These are phyloP conservation scores for Lotus japonicus DNA, from an alignment of 306 rosid species.

Conservation along the genomic window DNA sequence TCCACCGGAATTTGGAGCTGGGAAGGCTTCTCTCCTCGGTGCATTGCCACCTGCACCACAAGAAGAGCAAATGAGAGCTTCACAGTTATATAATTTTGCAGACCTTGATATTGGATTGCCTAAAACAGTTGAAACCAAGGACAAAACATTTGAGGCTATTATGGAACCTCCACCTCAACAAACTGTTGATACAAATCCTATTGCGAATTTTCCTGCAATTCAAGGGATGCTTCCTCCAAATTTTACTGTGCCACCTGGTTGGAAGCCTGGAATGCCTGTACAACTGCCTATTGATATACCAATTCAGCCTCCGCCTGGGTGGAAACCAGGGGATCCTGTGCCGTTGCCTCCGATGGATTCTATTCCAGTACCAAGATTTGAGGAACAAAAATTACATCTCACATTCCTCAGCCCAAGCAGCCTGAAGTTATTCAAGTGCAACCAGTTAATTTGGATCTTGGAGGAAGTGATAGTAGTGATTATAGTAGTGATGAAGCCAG, in stretches of 20 bases:
- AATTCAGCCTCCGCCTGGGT: constrained; percentile 80
- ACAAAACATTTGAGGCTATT: constrained; percentile 60
- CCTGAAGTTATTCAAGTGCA: constrained; percentile 81
- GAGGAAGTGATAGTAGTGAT: constrained; percentile 81
- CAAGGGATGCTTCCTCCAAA: constrained; percentile 75
- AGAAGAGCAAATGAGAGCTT: constrained; percentile 94
- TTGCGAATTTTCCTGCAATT: constrained; percentile 47
- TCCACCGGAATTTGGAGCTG: constrained; percentile 90
- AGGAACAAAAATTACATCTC: constrained; percentile 50
- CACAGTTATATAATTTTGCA: constrained; percentile 78
- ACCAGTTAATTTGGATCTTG: constrained; percentile 82
- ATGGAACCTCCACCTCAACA: constrained; percentile 51
- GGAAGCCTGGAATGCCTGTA: constrained; percentile 98
- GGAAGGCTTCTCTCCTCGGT: constrained; percentile 72
- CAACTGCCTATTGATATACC: constrained; percentile 65
- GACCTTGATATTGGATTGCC: constrained; percentile 89
- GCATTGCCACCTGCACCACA: constrained; percentile 93
- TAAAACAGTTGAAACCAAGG: constrained; percentile 46
- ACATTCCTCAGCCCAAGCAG: constrained; percentile 49
- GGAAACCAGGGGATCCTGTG: constrained; percentile 97
- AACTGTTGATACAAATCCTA: constrained; percentile 35
- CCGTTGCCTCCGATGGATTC: constrained; percentile 69
- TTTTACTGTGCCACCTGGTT: constrained; percentile 72
- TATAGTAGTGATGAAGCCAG: constrained; percentile 81
- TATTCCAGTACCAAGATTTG: constrained; percentile 49